These are phyloP conservation scores for Solanum hybrid DNA, from an alignment of 305 asterid genomes.

Conservation along the genomic window DNA sequence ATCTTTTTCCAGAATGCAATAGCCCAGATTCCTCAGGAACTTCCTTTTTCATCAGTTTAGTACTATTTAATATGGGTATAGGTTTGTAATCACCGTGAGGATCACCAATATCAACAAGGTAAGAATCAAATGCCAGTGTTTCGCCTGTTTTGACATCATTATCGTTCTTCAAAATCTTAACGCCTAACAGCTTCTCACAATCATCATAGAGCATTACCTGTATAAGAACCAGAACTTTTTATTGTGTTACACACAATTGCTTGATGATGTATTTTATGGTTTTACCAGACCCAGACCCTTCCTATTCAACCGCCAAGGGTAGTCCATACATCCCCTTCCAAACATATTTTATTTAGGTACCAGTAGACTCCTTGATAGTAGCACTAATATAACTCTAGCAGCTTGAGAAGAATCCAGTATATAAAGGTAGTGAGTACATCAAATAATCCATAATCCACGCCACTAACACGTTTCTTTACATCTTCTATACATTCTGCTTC, in stretches of 20 bases:
- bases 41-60: constrained; percentile 24
- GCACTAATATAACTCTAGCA: neutral
- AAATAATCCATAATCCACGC: neutral
- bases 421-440: neutral
- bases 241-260: neutral
- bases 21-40: constrained; percentile 21
- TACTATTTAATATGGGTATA: constrained; percentile 12
- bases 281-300: neutral
- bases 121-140: constrained; percentile 46
- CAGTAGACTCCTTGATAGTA: neutral
- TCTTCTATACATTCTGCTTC: neutral
- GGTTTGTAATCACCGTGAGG: constrained; percentile 40
- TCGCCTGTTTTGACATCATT: constrained; percentile 57
- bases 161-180: constrained; percentile 62
- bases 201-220: constrained; percentile 80
- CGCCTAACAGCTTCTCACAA: constrained; percentile 54
- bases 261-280: neutral
- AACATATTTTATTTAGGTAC: neutral
- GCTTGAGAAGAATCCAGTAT: neutral
- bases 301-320: neutral
- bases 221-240: neutral
- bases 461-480: neutral
- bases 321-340: neutral
- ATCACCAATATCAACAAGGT: constrained; percentile 82
- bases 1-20: constrained; percentile 22